Percentiles rank a stretch among this genome's conserved stretches.
Evolutionary conservation across 805 yeast genomes (phyloP).

Genomic region (Blastobotrys muscicola): DNA sequence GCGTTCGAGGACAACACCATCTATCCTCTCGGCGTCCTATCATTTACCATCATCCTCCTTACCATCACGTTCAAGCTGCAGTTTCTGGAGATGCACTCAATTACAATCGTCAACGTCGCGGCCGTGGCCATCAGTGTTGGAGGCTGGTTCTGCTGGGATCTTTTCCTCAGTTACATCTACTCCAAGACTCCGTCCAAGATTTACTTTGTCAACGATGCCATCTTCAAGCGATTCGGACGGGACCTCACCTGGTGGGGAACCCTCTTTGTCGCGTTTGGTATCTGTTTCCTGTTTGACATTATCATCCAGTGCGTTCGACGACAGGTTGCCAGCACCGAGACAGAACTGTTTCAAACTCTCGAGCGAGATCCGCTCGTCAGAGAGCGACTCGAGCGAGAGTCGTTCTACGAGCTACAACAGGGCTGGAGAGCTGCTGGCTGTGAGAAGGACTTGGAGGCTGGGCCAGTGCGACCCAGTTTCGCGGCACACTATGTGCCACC

Average conservation of each 20-base stretch:
- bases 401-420: slow-evolving; percentile 49
- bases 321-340: slow-evolving; percentile 57
- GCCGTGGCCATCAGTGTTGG: slow-evolving; percentile 62
- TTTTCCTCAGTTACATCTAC: slow-evolving; percentile 64
- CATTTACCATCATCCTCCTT: slow-evolving; percentile 62
- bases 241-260: slow-evolving; percentile 88
- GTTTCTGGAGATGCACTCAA: slow-evolving; percentile 64
- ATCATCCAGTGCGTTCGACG: slow-evolving; percentile 47
- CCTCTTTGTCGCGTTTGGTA: slow-evolving; percentile 42
- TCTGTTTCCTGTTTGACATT: slow-evolving; percentile 62
- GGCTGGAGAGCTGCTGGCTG: slow-evolving; percentile 40
- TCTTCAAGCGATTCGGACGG: slow-evolving; percentile 61
- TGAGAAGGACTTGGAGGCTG: slow-evolving; percentile 40
- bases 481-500: not conserved
- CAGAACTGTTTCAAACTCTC: slow-evolving; percentile 66
- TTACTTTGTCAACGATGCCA: slow-evolving; percentile 62
- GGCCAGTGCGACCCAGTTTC: not conserved
- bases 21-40: slow-evolving; percentile 71
- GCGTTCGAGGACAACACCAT: slow-evolving; percentile 65
- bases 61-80: slow-evolving; percentile 72
- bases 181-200: slow-evolving; percentile 42
- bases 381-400: slow-evolving; percentile 58
- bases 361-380: slow-evolving; percentile 65
- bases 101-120: slow-evolving; percentile 58
- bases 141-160: slow-evolving; percentile 84